A percentile compares a stretch with the other conserved stretches of the same genome.
Conservation (phyloP, 805 yeast species). For the Wickerhamiella allomyrinae region DNA sequence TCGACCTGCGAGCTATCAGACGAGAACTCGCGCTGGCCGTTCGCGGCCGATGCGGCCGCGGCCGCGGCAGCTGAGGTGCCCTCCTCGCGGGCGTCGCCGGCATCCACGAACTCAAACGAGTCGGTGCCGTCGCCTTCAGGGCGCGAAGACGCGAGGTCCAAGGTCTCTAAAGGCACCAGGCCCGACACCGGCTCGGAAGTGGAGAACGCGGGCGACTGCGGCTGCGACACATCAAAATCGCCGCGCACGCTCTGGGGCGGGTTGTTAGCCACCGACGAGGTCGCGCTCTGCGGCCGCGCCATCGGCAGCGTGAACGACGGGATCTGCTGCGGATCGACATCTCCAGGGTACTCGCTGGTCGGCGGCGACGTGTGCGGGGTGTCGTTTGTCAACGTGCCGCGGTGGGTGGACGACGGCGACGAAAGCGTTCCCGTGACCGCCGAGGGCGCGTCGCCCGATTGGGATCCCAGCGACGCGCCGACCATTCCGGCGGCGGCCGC, state of each 20-base stretch:
- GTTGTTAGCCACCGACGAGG: conserved; percentile 85
- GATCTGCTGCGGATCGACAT: neutral
- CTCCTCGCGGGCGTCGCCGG: conserved; percentile 14
- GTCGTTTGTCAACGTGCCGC: conserved; percentile 2
- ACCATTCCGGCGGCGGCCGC: conserved; percentile 18
- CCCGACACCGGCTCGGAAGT: conserved; percentile 17
- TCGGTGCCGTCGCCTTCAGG: conserved; percentile 8
- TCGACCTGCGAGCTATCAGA: neutral
- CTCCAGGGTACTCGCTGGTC: conserved; percentile 1
- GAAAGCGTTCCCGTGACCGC: neutral
- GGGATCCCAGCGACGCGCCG: neutral
- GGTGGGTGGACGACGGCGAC: neutral
- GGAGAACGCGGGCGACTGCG: conserved; percentile 17
- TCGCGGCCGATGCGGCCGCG: neutral
- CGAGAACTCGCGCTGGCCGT: neutral
- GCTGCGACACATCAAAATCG: conserved; percentile 32
- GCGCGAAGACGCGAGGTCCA: conserved; percentile 2
- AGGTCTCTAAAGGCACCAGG: conserved; percentile 6
- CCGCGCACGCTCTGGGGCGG: conserved; percentile 85
- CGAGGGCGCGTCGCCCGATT: neutral
- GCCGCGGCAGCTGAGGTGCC: neutral
- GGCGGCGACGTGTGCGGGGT: conserved; percentile 5
- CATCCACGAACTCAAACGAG: conserved; percentile 26
- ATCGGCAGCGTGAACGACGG: conserved; percentile 31
- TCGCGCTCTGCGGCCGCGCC: conserved; percentile 60